Conservation (phyloP, 805 yeast genomes). For the Wickerhamiella kurtzmanii region DNA sequence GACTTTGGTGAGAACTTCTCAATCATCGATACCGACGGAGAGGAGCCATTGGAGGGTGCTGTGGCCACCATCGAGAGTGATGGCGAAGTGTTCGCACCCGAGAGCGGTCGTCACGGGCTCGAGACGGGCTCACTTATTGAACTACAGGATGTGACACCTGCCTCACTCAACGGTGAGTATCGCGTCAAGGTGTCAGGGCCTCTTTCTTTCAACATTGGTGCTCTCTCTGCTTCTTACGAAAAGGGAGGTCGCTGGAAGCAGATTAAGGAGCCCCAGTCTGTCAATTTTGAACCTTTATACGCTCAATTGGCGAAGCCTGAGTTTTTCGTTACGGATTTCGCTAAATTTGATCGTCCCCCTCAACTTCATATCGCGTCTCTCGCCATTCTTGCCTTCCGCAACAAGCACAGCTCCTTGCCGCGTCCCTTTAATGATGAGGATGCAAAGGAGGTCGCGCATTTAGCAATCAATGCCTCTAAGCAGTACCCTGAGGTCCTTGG, state of each 20-base stretch:
- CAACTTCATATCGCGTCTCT: slow-evolving; percentile 87
- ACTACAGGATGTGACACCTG: slow-evolving; percentile 75
- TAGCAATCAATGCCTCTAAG: slow-evolving; percentile 45
- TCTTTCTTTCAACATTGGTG: slow-evolving; percentile 68
- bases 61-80: slow-evolving; percentile 76
- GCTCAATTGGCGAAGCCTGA: slow-evolving; percentile 69
- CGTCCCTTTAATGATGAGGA: slow-evolving; percentile 63
- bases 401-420: slow-evolving; percentile 52
- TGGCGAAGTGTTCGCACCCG: slow-evolving; percentile 89
- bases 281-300: slow-evolving; percentile 49
- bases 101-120: slow-evolving; percentile 83
- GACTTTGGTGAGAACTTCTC: slow-evolving; percentile 79
- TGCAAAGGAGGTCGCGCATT: slow-evolving; percentile 48
- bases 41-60: slow-evolving; percentile 77
- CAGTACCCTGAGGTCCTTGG: slow-evolving; percentile 45
- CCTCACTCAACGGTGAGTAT: slow-evolving; percentile 59
- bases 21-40: slow-evolving; percentile 78
- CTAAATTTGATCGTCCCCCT: slow-evolving; percentile 84
- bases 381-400: slow-evolving; percentile 66
- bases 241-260: slow-evolving; percentile 88
- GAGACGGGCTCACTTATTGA: slow-evolving; percentile 86
- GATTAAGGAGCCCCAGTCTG: slow-evolving; percentile 65
- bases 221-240: slow-evolving; percentile 40
- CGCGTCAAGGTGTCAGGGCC: slow-evolving; percentile 83
- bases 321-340: slow-evolving; percentile 69